Evolutionary conservation across 2,329 filamentous ascomycete species (phyloP).

Genomic region (Penicillium sp.): DNA sequence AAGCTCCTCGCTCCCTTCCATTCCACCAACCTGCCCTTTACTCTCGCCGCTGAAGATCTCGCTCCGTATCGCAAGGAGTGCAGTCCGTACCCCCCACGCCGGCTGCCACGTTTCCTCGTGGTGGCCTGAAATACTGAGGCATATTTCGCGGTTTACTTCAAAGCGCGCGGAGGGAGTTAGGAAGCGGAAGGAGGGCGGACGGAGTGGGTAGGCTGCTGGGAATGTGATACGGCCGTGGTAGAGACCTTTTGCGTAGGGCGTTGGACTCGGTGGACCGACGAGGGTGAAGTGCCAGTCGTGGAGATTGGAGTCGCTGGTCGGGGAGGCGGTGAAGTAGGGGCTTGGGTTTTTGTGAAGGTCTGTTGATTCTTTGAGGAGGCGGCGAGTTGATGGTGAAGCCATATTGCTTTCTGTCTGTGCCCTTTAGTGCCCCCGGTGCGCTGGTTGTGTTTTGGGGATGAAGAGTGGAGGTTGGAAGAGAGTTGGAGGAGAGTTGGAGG

Average conservation of each 20-base stretch:
- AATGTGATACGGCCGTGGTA: conserved; percentile 96
- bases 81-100: conserved; percentile 93
- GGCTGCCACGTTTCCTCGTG: conserved; percentile 99
- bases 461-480: conserved; percentile 1
- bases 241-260: conserved; percentile 77
- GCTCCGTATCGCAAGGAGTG: conserved; percentile 74
- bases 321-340: conserved; percentile 81
- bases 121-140: conserved; percentile 88
- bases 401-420: conserved; percentile 6
- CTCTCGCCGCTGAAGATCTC: conserved; percentile 90
- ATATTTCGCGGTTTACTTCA: conserved; percentile 96
- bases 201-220: conserved; percentile 85
- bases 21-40: conserved; percentile 84
- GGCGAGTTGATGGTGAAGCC: conserved; percentile 42
- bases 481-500: conserved; percentile 3
- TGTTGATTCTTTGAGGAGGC: conserved; percentile 76
- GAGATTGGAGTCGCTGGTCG: conserved; percentile 79
- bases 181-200: conserved; percentile 95
- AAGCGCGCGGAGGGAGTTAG: conserved; percentile 89
- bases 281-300: conserved; percentile 99
- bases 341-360: conserved; percentile 82
- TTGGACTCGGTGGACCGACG: conserved; percentile 78
- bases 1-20: conserved; percentile 74
- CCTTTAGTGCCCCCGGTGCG: neutral
- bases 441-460: neutral